Base-by-base conservation (phyloP, 2,329 filamentous ascomycete species). In the Trichoderma guizhouense region DNA sequence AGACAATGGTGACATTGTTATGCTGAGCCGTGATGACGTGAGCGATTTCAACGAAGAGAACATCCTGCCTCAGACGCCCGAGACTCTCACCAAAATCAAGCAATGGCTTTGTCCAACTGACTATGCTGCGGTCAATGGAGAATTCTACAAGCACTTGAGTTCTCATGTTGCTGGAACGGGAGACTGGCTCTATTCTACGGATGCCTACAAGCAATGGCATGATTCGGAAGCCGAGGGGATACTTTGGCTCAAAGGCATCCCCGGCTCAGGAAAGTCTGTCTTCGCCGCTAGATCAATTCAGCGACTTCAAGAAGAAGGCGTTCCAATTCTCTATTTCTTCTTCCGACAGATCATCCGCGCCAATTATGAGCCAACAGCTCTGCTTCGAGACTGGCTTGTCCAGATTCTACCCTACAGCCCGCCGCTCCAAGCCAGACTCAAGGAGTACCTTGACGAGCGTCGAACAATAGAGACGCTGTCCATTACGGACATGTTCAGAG, bases 191-290 rank as follows among this genome's bases (percentile, higher is more conserved):
- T 67, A 39, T n/a, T 69, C 57, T 0, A 74, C 51, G 7, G 39
- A 51, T 18, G 53, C 73, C 7, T 77, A 75, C 28, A 62, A 72
- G 21, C n/a, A 73, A 28, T 77, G 76, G 76, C 66, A 74, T 6
- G 21, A 60, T 3, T 51, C 43, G 7, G 14, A 39, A 3, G 61
- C 71, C 3, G 21, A 73, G 21, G 75, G 73, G n/a, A 51, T 77
- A 14, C 77, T 81, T 9, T 80, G 77, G 77, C 76, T 82, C 73
- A 77, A 75, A 71, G 82, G 81, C 2, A 79, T 82, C 26, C 79
- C 81, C 3, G 82, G 81, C 0, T 80, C 80, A 3, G 83, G 82
- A 3, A 82, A 82, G 71, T 81, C 80, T 26, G 80, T 82, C 63
- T 73, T 79, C 32, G 78, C 80, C 12, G 79, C 79, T 9, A 76